Percentiles rank a stretch among this genome's conserved stretches.
phyloP scores from a whole-genome alignment of 1,139 yeast genomes.

The Casaregolazyma suthepensis region DNA sequence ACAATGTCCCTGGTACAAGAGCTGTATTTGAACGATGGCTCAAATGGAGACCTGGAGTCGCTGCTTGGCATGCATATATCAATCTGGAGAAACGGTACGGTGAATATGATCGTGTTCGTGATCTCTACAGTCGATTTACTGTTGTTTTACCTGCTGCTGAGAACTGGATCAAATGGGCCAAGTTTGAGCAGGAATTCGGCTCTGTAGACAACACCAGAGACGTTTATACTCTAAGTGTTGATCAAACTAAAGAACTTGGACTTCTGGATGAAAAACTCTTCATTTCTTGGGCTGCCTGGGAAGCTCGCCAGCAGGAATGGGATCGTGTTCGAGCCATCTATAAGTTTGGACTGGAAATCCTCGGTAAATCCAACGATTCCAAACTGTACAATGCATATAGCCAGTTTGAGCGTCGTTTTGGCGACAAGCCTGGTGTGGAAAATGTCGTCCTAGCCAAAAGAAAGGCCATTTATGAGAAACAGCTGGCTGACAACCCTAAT shows the following conservation, averaged over 20 bases:
- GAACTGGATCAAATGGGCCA: conserved; percentile 63
- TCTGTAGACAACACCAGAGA: conserved; percentile 45
- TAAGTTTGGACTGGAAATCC: conserved; percentile 43
- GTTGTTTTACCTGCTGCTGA: conserved; percentile 45
- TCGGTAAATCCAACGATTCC: conserved; percentile 40
- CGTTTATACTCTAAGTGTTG: conserved; percentile 64
- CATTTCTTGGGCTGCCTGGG: conserved; percentile 68
- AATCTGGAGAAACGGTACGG: conserved; percentile 65
- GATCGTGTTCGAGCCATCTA: conserved; percentile 66
- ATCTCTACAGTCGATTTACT: conserved; percentile 52
- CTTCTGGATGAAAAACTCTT: conserved; percentile 38
- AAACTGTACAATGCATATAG: conserved; percentile 45
- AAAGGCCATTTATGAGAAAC: conserved; percentile 47
- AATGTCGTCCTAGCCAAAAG: conserved; percentile 49
- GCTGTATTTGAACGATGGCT: conserved; percentile 75
- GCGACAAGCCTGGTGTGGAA: conserved; percentile 50
- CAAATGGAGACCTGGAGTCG: conserved; percentile 49
- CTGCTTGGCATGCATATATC: conserved; percentile 72
- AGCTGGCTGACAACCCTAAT: conserved; percentile 41
- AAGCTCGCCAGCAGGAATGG: conserved; percentile 51
- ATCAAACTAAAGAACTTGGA: conserved; percentile 35
- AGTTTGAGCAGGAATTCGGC: conserved; percentile 55
- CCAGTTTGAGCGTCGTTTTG: conserved; percentile 61
- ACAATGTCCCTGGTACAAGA: conserved; percentile 58
- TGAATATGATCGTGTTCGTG: conserved; percentile 52